phyloP scores from a whole-genome alignment of 2,329 filamentous ascomycete species.

The Aureobasidium leucospermi region DNA sequence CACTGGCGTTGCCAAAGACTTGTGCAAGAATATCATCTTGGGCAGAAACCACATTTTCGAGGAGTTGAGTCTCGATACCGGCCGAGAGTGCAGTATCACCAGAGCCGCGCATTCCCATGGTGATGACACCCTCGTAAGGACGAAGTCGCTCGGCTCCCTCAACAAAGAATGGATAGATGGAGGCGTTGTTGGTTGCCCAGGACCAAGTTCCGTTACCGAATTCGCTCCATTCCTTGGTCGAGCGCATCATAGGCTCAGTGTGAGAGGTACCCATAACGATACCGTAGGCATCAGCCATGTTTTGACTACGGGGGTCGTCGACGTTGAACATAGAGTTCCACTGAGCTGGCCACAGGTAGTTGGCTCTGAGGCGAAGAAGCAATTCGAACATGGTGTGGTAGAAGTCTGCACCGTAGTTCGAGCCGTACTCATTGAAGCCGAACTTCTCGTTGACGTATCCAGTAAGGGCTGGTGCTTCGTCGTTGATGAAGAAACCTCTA shows the following conservation, averaged over 20 bases:
- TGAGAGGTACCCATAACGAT: constrained; percentile 68
- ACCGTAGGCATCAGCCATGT: constrained; percentile 64
- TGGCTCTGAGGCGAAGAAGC: constrained; percentile 60
- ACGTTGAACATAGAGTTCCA: constrained; percentile 65
- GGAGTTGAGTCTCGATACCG: constrained; percentile 49
- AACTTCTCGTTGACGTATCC: constrained; percentile 58
- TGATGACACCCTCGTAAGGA: constrained; percentile 60
- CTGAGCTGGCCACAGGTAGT: constrained; percentile 67
- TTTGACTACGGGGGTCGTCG: constrained; percentile 61
- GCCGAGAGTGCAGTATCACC: constrained; percentile 58
- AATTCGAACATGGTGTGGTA: constrained; percentile 65
- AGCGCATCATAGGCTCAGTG: constrained; percentile 62
- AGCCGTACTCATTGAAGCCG: constrained; percentile 17
- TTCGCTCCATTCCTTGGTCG: constrained; percentile 44
- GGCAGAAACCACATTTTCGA: constrained; percentile 53
- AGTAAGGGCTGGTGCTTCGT: constrained; percentile 60
- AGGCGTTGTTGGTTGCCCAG: constrained; percentile 62
- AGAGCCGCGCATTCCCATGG: constrained; percentile 60
- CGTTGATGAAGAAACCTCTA: constrained; percentile 63
- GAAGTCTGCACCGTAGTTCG: constrained; percentile 43
- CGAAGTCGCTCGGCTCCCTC: constrained; percentile 59
- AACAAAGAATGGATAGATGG: constrained; percentile 60
- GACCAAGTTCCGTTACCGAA: constrained; percentile 56
- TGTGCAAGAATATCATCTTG: constrained; percentile 53
- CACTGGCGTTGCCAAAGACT: constrained; percentile 47